phyloP scores from a whole-genome alignment of 495 filamentous ascomycete species.

The Tuber indicum region DNA sequence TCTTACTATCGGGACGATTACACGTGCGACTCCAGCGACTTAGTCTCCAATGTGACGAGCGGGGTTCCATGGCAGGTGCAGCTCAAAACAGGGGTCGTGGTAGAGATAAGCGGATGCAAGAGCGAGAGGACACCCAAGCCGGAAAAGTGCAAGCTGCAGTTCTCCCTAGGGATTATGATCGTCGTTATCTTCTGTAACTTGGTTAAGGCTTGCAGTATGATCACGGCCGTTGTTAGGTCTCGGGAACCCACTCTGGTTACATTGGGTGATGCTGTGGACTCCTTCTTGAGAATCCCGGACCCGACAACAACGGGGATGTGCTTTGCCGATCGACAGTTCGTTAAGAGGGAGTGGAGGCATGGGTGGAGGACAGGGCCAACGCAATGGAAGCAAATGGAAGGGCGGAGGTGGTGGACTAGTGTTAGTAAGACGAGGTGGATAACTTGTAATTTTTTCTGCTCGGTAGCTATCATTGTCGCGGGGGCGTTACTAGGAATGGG shows the following conservation, averaged over 20 bases:
- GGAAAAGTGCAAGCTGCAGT: slow-evolving; percentile 38
- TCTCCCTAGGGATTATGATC: slow-evolving; percentile 41
- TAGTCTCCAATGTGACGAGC: not conserved
- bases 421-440: slow-evolving; percentile 7
- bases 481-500: not conserved
- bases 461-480: not conserved
- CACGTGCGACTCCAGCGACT: not conserved
- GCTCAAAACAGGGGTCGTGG: not conserved
- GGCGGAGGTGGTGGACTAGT: not conserved
- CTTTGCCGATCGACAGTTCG: slow-evolving; percentile 26
- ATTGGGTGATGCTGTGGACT: slow-evolving; percentile 10
- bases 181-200: not conserved
- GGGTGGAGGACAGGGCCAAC: not conserved
- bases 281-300: slow-evolving; percentile 1
- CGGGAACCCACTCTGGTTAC: slow-evolving; percentile 17
- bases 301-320: slow-evolving; percentile 34
- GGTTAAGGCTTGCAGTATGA: slow-evolving; percentile 23
- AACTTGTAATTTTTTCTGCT: slow-evolving; percentile 9
- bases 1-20: too few relatives aligned
- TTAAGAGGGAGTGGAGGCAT: slow-evolving; percentile 10
- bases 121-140: not conserved
- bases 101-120: not conserved
- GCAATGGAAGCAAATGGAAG: not conserved
- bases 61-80: not conserved
- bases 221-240: slow-evolving; percentile 26